Conservation (phyloP, 495 filamentous ascomycete genomes). For the Acidomyces sp. region DNA sequence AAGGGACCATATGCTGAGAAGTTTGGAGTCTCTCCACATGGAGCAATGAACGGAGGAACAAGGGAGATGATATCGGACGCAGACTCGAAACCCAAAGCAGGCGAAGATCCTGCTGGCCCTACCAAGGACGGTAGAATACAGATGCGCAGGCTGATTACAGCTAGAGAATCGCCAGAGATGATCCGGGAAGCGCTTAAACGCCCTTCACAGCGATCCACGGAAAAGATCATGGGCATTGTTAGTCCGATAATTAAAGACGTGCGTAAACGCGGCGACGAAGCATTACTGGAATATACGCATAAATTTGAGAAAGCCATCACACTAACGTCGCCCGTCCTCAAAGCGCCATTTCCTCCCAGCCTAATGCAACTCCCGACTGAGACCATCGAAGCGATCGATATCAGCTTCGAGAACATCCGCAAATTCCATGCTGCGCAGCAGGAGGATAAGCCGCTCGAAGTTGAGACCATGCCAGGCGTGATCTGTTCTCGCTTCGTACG, state of each 20-base stretch:
- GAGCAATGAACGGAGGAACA: slow-evolving; percentile 7
- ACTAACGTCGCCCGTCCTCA: slow-evolving; percentile 73
- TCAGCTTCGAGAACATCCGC: slow-evolving; percentile 84
- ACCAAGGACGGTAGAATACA: slow-evolving; percentile 50
- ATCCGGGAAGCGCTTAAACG: slow-evolving; percentile 63
- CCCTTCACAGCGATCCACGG: slow-evolving; percentile 83
- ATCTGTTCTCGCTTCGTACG: slow-evolving; percentile 86
- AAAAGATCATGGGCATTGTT: slow-evolving; percentile 78
- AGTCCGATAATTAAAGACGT: slow-evolving; percentile 83
- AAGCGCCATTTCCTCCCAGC: slow-evolving; percentile 68
- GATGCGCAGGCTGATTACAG: slow-evolving; percentile 66
- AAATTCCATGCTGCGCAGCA: slow-evolving; percentile 86
- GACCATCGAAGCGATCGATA: slow-evolving; percentile 79
- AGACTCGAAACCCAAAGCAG: slow-evolving; percentile 31
- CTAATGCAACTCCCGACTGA: slow-evolving; percentile 76
- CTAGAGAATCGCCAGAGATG: slow-evolving; percentile 43
- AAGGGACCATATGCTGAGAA: slow-evolving; percentile 82
- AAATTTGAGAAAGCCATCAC: slow-evolving; percentile 93
- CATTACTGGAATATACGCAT: slow-evolving; percentile 80
- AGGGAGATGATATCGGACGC: slow-evolving; percentile 32
- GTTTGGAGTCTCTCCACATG: slow-evolving; percentile 46
- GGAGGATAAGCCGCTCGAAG: slow-evolving; percentile 60
- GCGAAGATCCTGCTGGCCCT: slow-evolving; percentile 34
- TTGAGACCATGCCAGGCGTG: slow-evolving; percentile 97
- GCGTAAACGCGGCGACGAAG: slow-evolving; percentile 66